Evolutionary conservation across 768 basidiomycete species (phyloP).

Genomic region (Mycena crocata): DNA sequence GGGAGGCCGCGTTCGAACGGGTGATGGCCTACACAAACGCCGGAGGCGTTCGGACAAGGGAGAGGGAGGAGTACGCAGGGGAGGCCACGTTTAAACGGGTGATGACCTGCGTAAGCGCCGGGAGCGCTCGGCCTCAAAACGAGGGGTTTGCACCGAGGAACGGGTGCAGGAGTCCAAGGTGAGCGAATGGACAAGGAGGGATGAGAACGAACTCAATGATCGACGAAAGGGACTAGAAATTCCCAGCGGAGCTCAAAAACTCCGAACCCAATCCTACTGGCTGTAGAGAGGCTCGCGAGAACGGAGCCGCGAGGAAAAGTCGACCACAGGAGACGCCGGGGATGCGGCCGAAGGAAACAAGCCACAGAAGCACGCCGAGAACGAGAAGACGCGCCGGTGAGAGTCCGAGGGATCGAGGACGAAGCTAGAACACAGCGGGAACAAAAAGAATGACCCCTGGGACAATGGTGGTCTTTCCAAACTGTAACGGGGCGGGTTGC

Average conservation of each 20-base stretch:
- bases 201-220: not conserved
- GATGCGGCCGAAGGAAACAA: not conserved
- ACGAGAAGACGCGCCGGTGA: not conserved
- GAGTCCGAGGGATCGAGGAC: not conserved
- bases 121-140: conserved; percentile 12
- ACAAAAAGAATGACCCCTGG: not conserved
- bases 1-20: conserved; percentile 14
- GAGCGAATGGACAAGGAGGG: not conserved
- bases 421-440: not conserved
- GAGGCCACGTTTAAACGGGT: conserved; percentile 9
- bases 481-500: conserved; percentile 4
- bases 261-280: conserved; percentile 14
- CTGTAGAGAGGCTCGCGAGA: not conserved
- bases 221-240: not conserved
- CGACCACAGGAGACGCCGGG: not conserved
- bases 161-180: not conserved
- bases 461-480: not conserved
- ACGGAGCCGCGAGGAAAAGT: not conserved
- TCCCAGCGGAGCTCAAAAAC: conserved; percentile 16
- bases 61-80: not conserved
- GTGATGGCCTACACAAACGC: conserved; percentile 16
- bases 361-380: not conserved
- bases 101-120: conserved; percentile 12
- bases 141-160: conserved; percentile 9
- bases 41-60: not conserved